phyloP scores from a whole-genome alignment of 2,329 filamentous ascomycete genomes.

The Calonectria multiphialidica region DNA sequence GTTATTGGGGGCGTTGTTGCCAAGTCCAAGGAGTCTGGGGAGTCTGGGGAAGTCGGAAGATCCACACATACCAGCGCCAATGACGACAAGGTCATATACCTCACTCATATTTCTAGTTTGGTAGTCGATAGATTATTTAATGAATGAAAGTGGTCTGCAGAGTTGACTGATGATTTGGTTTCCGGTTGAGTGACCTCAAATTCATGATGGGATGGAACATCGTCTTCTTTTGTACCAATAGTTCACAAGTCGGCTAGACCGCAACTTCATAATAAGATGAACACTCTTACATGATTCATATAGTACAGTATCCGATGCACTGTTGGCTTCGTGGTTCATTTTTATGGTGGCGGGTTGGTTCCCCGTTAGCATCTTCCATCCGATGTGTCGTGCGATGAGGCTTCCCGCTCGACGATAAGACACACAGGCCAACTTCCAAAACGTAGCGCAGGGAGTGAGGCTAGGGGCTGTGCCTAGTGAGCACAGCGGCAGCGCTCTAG shows the following conservation, averaged over 20 bases:
- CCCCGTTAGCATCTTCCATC: neutral
- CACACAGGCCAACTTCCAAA: neutral
- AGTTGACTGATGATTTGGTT: neutral
- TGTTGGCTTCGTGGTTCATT: neutral
- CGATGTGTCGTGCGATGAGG: neutral
- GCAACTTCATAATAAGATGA: neutral
- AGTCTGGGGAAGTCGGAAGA: too few relatives aligned
- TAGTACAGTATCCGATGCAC: conserved; percentile 13
- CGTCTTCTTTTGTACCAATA: conserved; percentile 2
- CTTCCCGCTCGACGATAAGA: conserved; percentile 2
- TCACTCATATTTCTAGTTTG: conserved; percentile 1
- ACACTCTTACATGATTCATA: neutral
- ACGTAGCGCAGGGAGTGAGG: neutral
- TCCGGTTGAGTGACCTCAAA: neutral
- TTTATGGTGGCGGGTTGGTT: neutral
- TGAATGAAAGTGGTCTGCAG: neutral
- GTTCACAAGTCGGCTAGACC: neutral
- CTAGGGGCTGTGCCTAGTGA: neutral
- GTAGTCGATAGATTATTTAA: neutral
- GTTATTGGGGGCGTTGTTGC: too few relatives aligned
- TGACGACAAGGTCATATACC: conserved; percentile 15
- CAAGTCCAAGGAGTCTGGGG: too few relatives aligned
- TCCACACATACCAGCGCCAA: conserved; percentile 15
- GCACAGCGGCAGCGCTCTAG: neutral
- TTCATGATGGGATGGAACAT: neutral